Evolutionary conservation across 345 rosid genomes (phyloP).

Genomic region (Xanthoceras sorbifolium): DNA sequence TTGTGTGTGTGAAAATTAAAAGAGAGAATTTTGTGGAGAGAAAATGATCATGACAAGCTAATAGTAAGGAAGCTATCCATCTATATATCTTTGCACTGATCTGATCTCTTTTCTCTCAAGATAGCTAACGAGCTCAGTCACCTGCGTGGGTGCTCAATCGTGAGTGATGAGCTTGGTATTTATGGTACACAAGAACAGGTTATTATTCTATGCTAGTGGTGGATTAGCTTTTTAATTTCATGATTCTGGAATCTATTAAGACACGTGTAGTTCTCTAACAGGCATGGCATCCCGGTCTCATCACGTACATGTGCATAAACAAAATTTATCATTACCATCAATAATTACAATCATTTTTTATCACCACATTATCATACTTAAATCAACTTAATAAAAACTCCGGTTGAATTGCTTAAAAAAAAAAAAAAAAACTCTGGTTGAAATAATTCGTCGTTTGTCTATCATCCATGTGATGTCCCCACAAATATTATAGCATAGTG

Average conservation of each 20-base stretch:
- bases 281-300: too few relatives aligned
- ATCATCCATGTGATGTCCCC: too few relatives aligned
- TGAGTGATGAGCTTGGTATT: slow-evolving; percentile 11
- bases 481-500: not conserved
- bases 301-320: too few relatives aligned
- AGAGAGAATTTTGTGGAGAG: too few relatives aligned
- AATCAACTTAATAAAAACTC: too few relatives aligned
- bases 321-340: too few relatives aligned
- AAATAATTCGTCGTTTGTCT: too few relatives aligned
- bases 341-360: too few relatives aligned
- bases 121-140: not conserved
- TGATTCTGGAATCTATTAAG: not conserved
- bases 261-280: not conserved
- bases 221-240: not conserved
- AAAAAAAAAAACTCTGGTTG: too few relatives aligned
- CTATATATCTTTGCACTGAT: not conserved
- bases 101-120: not conserved
- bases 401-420: too few relatives aligned
- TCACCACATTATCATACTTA: too few relatives aligned
- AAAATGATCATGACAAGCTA: not conserved
- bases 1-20: not conserved
- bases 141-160: not conserved
- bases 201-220: not conserved
- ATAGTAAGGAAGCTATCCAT: not conserved
- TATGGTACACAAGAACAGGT: not conserved